These are phyloP conservation scores for Rhizoclosmatium sp. DNA, from an alignment of 192 early-diverging fungal species.

Conservation along the genomic window DNA sequence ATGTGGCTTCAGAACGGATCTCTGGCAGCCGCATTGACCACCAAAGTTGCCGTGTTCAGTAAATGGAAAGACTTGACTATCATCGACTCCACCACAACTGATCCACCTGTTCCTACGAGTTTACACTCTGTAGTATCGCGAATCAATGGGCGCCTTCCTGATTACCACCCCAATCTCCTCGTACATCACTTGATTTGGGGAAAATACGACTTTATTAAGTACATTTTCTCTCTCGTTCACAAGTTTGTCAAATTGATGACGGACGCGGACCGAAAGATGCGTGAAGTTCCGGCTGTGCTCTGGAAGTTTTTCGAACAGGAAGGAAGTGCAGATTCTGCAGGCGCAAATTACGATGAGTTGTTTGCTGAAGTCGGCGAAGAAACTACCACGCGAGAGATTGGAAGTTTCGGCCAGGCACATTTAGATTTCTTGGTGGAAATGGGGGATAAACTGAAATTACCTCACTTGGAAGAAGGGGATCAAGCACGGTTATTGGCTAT, in stretches of 20 bases:
- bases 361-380: constrained; percentile 61
- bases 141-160: constrained; percentile 63
- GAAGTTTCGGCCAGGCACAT: constrained; percentile 55
- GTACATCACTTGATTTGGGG: constrained; percentile 78
- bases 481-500: constrained; percentile 25
- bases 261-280: constrained; percentile 56
- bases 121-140: constrained; percentile 17
- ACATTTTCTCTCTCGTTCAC: constrained; percentile 69
- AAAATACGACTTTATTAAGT: constrained; percentile 63
- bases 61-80: constrained; percentile 65
- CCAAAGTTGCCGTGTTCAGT: constrained; percentile 63
- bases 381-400: background rate
- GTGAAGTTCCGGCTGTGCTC: constrained; percentile 68
- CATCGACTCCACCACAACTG: background rate
- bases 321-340: constrained; percentile 29
- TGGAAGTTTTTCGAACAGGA: constrained; percentile 62
- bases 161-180: constrained; percentile 77
- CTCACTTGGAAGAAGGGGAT: constrained; percentile 2
- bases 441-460: background rate
- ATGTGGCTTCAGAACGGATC: constrained; percentile 63
- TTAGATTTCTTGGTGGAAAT: constrained; percentile 17
- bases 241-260: constrained; percentile 64
- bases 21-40: constrained; percentile 63
- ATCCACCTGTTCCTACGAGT: background rate
- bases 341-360: constrained; percentile 57